phyloP scores from a whole-genome alignment of 768 basidiomycete species.

The Suillus cothurnatus region DNA sequence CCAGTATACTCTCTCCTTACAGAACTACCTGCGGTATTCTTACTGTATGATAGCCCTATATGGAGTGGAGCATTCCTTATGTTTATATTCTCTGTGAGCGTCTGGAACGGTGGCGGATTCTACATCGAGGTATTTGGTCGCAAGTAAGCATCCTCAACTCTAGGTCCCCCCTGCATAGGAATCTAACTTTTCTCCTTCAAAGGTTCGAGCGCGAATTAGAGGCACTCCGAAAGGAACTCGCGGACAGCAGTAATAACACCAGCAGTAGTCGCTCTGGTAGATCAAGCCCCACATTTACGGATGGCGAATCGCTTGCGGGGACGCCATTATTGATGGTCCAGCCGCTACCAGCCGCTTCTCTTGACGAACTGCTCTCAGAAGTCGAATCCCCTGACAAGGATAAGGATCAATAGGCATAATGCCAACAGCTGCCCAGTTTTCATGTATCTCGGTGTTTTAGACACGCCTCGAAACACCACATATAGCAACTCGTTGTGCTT shows the following conservation, averaged over 20 bases:
- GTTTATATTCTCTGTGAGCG: slow-evolving; percentile 80
- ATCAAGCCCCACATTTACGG: slow-evolving; percentile 54
- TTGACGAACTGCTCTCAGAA: slow-evolving; percentile 20
- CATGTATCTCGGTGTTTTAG: not conserved
- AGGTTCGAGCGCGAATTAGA: slow-evolving; percentile 95
- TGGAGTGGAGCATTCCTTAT: slow-evolving; percentile 83
- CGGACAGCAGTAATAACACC: slow-evolving; percentile 48
- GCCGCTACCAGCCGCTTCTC: slow-evolving; percentile 22
- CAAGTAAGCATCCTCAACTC: slow-evolving; percentile 61
- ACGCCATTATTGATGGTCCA: slow-evolving; percentile 34
- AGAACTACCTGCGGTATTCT: slow-evolving; percentile 80
- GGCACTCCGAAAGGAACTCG: slow-evolving; percentile 86
- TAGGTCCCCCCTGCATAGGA: not conserved
- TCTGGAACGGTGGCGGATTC: slow-evolving; percentile 96
- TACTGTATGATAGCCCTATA: slow-evolving; percentile 78
- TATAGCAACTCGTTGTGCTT: not conserved
- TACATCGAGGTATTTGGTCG: slow-evolving; percentile 97
- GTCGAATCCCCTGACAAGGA: slow-evolving; percentile 21
- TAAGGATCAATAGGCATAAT: slow-evolving; percentile 29
- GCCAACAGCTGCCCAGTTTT: not conserved
- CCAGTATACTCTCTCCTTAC: slow-evolving; percentile 85
- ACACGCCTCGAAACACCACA: slow-evolving; percentile 13
- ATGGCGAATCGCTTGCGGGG: slow-evolving; percentile 40
- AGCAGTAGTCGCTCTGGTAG: slow-evolving; percentile 47
- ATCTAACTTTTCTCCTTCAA: slow-evolving; percentile 12